A percentile compares a stretch with the other conserved stretches of the same genome.
Conservation (phyloP, 805 yeast genomes). For the Lachancea quebecensis region DNA sequence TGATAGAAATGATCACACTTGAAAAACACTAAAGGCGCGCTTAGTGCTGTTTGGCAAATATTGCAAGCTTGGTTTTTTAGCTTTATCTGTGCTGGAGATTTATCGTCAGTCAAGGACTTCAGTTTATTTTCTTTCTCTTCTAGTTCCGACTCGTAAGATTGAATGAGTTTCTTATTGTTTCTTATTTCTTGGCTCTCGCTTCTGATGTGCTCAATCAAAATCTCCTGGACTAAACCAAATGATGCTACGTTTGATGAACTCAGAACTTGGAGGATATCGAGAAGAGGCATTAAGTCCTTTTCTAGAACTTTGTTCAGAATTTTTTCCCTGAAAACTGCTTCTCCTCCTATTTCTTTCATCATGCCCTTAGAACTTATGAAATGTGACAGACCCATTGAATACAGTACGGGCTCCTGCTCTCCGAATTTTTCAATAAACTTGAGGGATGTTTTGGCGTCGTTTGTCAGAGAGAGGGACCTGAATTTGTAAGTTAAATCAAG, state of each 20-base stretch:
- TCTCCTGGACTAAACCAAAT: conserved; percentile 65
- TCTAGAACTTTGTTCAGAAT: conserved; percentile 49
- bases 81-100: conserved; percentile 36
- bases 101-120: conserved; percentile 36
- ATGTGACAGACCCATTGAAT: conserved; percentile 55
- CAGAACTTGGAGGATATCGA: conserved; percentile 69
- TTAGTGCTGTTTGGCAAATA: conserved; percentile 57
- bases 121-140: conserved; percentile 46
- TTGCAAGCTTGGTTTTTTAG: conserved; percentile 59
- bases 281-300: conserved; percentile 54
- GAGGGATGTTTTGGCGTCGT: conserved; percentile 51
- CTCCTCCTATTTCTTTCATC: conserved; percentile 45
- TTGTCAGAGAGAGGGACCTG: conserved; percentile 53
- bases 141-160: conserved; percentile 63
- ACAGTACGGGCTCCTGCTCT: conserved; percentile 54
- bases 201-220: conserved; percentile 54
- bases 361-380: conserved; percentile 50
- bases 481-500: conserved; percentile 36
- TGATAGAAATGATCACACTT: conserved; percentile 84
- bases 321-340: conserved; percentile 36
- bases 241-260: conserved; percentile 57
- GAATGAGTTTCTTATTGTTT: conserved; percentile 60
- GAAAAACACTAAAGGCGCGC: conserved; percentile 76
- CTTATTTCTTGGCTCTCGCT: conserved; percentile 55
- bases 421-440: conserved; percentile 55